Evolutionary conservation across 805 yeast genomes (phyloP).

Genomic region (Isabelozyma rhagii): DNA sequence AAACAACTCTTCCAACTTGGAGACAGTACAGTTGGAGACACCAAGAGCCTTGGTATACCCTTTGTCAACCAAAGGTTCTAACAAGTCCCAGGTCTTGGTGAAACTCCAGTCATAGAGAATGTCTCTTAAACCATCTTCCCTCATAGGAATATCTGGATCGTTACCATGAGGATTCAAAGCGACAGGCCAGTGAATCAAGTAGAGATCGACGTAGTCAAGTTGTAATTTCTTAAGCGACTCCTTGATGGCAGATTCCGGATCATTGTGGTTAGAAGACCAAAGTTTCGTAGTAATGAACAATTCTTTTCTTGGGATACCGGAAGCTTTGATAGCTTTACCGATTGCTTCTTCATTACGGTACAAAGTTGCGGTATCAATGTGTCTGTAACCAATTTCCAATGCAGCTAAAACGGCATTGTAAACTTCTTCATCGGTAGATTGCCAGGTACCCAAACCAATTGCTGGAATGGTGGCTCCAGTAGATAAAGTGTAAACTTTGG

Average conservation of each 20-base stretch:
- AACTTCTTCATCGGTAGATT: slow-evolving; percentile 47
- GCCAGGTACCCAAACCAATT: slow-evolving; percentile 18
- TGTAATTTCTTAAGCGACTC: slow-evolving; percentile 59
- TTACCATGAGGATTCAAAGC: too few relatives aligned
- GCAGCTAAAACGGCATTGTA: slow-evolving; percentile 58
- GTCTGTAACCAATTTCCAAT: slow-evolving; percentile 62
- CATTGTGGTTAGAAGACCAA: slow-evolving; percentile 52
- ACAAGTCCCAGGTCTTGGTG: too few relatives aligned
- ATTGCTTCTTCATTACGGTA: slow-evolving; percentile 67
- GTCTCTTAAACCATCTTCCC: too few relatives aligned
- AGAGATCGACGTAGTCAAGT: too few relatives aligned
- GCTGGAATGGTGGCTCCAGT: slow-evolving; percentile 11
- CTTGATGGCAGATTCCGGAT: slow-evolving; percentile 52
- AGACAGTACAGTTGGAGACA: too few relatives aligned
- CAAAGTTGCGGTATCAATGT: slow-evolving; percentile 72
- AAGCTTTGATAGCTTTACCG: slow-evolving; percentile 51
- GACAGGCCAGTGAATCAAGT: too few relatives aligned
- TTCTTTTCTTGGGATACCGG: slow-evolving; percentile 62
- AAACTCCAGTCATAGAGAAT: too few relatives aligned
- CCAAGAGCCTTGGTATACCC: too few relatives aligned
- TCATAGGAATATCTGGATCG: too few relatives aligned
- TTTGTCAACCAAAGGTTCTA: too few relatives aligned
- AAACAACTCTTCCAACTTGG: too few relatives aligned
- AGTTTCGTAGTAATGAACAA: slow-evolving; percentile 71
- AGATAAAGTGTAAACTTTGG: not conserved